phyloP scores from a whole-genome alignment of 768 basidiomycete genomes.

The Terana coerulea region DNA sequence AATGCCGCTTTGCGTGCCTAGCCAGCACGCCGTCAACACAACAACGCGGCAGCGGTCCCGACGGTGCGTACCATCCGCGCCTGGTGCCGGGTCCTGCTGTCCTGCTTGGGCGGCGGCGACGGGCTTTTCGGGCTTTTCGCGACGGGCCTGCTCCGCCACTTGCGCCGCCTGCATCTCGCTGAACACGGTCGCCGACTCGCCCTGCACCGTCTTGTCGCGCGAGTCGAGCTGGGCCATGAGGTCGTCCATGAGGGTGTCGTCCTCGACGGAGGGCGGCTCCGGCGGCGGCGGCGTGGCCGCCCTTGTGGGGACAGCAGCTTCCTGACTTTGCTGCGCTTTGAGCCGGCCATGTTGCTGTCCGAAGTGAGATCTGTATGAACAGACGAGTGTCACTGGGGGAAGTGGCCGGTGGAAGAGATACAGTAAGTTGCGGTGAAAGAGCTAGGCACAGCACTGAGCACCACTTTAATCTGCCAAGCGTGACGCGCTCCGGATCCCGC shows the following conservation, averaged over 20 bases:
- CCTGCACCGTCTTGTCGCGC: constrained; percentile 45
- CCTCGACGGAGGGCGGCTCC: constrained; percentile 33
- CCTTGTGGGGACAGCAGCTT: constrained; percentile 33
- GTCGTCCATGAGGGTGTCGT: constrained; percentile 68
- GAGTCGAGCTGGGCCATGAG: constrained; percentile 75
- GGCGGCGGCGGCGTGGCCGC: constrained; percentile 19
- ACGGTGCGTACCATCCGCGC: constrained; percentile 59
- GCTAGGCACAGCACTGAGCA: no score
- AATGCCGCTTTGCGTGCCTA: constrained; percentile 74
- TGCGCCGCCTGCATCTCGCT: constrained; percentile 43
- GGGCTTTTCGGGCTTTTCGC: neutral
- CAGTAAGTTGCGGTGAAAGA: no score
- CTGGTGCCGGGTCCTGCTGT: constrained; percentile 59
- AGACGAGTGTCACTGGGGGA: no score
- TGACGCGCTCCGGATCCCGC: no score
- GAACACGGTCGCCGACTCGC: constrained; percentile 45
- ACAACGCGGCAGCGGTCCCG: neutral
- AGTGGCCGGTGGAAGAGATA: no score
- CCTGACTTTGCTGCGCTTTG: constrained; percentile 57
- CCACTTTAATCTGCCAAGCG: no score
- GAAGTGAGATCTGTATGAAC: no score
- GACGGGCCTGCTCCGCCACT: constrained; percentile 20
- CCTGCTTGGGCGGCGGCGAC: constrained; percentile 39
- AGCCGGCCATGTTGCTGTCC: constrained; percentile 25
- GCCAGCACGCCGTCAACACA: neutral